Base-by-base conservation (phyloP, 2,329 filamentous ascomycete species). In the Xylaria sp. region DNA sequence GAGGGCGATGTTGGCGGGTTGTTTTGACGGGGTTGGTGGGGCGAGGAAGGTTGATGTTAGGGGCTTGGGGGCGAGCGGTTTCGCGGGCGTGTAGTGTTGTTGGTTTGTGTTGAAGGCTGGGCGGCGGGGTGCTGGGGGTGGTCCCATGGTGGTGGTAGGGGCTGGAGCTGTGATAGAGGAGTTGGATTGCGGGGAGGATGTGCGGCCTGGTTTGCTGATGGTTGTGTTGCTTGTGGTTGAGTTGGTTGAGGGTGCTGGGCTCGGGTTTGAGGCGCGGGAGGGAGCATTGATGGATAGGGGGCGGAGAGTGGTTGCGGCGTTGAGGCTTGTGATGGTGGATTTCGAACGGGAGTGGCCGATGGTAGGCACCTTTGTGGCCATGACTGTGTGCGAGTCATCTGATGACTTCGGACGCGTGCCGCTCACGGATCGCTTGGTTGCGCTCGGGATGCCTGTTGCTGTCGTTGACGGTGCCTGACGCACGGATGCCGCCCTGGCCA, bases 51-150 rank as follows among this genome's bases (percentile, higher is more conserved):
- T 76, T 11, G 83, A 76, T 0, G 82, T 82, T n/a, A 83, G 76
- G 4, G 85, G 83, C 62, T 89, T 89, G 0, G 86, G 83, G 0
- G 81, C 79, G 7, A 78, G 74, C 3, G 76, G 78, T 68, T 88
- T 88, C 50, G 82, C 82, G 0, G 87, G 86, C 34, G 83, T 86
- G 74, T 83, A 88, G 73, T 88, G 84, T 65, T 89, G 85, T 65
- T 89, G 85, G 46, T 83, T 79, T 0, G 82, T 87, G 52, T 78
- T 82, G 72, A 88, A 88, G 52, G 79, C 75, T 0, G 84, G 83
- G 7, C 80, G 79, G 30, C 75, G 73, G 70, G 71, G 57, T 63
- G 68, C 52, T 2, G 49, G 49, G 1, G 23, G 23, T 5, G 23
- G 23, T 30, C 23, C 23, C 23, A 30, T 30, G 23, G 4, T 30